Evolutionary conservation across 257 asterid species (phyloP).

Genomic region (Nemophila menziesii): DNA sequence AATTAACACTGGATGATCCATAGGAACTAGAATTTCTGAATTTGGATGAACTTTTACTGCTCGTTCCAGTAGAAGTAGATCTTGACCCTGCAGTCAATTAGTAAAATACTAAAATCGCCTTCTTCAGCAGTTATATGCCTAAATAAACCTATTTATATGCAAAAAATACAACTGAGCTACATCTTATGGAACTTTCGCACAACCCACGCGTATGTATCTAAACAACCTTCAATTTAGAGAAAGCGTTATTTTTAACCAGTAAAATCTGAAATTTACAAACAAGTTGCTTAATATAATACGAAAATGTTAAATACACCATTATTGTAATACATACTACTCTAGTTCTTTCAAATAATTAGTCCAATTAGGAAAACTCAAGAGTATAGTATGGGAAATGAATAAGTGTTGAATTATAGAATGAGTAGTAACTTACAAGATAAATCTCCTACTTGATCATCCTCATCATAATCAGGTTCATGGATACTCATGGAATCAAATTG

Average conservation of each 20-base stretch:
- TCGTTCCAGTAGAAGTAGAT: conserved; percentile 17
- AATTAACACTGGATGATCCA: conserved; percentile 20
- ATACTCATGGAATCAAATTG: conserved; percentile 7
- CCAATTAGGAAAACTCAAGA: too few relatives aligned
- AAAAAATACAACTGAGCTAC: too few relatives aligned
- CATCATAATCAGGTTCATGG: too few relatives aligned
- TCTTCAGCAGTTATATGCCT: background rate
- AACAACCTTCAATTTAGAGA: too few relatives aligned
- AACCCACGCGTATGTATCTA: too few relatives aligned
- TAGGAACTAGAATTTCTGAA: conserved; percentile 14
- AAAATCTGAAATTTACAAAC: too few relatives aligned
- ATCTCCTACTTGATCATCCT: conserved; percentile 14
- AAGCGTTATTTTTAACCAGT: too few relatives aligned
- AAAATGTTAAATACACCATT: too few relatives aligned
- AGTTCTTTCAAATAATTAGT: too few relatives aligned
- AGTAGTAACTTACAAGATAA: conserved; percentile 28
- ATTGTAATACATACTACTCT: too few relatives aligned
- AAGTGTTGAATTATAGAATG: background rate
- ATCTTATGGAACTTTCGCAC: too few relatives aligned
- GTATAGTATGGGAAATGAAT: background rate
- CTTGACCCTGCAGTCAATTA: conserved; percentile 21
- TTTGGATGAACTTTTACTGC: conserved; percentile 12
- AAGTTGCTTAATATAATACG: background rate
- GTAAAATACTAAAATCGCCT: background rate
- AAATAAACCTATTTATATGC: background rate